Percentiles rank a stretch among this genome's conserved stretches.
Evolutionary conservation across 2,329 filamentous ascomycete species (phyloP).

Genomic region (Fusarium pininemorale): DNA sequence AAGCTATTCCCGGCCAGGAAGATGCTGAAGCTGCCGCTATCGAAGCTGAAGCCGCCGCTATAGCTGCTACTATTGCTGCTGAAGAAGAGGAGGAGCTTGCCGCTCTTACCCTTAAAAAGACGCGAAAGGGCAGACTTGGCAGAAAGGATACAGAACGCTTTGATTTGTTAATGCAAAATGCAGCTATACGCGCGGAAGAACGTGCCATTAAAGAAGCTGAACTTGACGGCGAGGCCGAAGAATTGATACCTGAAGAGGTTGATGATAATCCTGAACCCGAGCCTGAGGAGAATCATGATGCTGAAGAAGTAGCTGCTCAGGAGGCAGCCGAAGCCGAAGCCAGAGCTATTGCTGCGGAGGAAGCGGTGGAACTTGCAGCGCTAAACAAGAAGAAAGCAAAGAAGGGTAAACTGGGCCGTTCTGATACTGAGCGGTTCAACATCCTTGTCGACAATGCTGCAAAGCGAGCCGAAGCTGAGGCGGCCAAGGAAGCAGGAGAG

Average conservation of each 20-base stretch:
- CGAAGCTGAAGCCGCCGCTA: background rate
- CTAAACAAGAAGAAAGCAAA: conserved; percentile 53
- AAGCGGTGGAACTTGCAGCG: conserved; percentile 47
- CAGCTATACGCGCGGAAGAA: conserved; percentile 23
- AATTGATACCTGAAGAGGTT: conserved; percentile 30
- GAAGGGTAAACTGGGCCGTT: conserved; percentile 37
- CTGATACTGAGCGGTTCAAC: conserved; percentile 37
- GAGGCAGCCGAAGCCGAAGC: conserved; percentile 43
- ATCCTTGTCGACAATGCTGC: conserved; percentile 37
- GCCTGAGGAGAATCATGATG: conserved; percentile 25
- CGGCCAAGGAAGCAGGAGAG: conserved; percentile 36
- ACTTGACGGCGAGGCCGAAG: conserved; percentile 9
- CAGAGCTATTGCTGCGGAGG: conserved; percentile 35
- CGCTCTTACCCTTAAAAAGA: conserved; percentile 23
- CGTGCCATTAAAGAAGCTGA: conserved; percentile 21
- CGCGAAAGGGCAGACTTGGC: conserved; percentile 36
- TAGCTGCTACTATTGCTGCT: conserved; percentile 14
- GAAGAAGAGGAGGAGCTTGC: conserved; percentile 34
- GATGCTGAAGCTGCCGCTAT: conserved; percentile 30
- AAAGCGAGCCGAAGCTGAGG: conserved; percentile 41
- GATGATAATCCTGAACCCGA: conserved; percentile 32
- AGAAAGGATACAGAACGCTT: conserved; percentile 39
- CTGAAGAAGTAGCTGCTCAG: conserved; percentile 32
- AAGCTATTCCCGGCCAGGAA: conserved; percentile 25
- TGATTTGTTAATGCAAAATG: conserved; percentile 26